Evolutionary conservation across 768 basidiomycete genomes (phyloP).

Genomic region (Steccherinum ochraceum): DNA sequence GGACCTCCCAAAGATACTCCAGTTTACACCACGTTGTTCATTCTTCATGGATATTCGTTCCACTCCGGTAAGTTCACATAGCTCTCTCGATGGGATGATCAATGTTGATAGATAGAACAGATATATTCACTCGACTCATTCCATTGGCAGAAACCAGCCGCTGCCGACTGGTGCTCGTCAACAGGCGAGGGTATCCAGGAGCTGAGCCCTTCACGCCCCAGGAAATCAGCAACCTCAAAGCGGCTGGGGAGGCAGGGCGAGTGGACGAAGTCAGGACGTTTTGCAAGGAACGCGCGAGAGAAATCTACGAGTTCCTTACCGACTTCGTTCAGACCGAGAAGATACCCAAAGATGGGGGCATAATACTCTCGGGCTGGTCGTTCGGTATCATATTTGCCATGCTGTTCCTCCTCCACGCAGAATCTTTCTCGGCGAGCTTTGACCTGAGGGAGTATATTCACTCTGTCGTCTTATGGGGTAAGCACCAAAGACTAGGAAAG

Average conservation of each 20-base stretch:
- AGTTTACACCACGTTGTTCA: not conserved
- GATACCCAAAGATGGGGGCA: not conserved
- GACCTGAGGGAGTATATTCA: not conserved
- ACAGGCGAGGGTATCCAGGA: not conserved
- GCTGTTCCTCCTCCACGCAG: not conserved
- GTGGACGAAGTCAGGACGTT: not conserved
- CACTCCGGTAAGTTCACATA: not conserved
- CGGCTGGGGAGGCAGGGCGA: no score
- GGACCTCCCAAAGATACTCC: not conserved
- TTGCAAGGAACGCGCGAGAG: not conserved
- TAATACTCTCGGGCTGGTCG: not conserved
- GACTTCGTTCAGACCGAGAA: not conserved
- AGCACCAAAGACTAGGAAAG: not conserved
- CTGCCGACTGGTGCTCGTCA: not conserved
- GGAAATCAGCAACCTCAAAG: no score
- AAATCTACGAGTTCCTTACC: not conserved
- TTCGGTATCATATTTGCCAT: not conserved
- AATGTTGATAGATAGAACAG: not conserved
- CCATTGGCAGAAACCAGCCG: not conserved
- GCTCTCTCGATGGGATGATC: no score
- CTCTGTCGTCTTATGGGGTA: not conserved
- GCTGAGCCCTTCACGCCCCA: not conserved
- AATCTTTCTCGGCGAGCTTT: not conserved
- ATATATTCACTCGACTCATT: not conserved
- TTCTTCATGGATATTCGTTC: not conserved